phyloP scores from a whole-genome alignment of 2,329 filamentous ascomycete species.

The Alternaria brassicae region DNA sequence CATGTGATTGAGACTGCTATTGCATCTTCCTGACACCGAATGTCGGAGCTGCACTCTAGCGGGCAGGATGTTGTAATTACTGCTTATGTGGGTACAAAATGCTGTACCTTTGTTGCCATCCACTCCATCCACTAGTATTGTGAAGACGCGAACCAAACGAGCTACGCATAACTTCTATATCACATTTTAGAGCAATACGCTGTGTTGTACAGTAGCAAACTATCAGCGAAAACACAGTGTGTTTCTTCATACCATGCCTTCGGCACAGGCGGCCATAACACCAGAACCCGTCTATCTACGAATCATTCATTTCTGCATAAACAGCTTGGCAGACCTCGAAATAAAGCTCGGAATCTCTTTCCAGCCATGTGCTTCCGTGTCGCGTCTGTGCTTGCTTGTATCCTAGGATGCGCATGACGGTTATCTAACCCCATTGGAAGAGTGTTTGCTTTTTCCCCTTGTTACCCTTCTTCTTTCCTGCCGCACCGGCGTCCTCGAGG shows the following conservation, averaged over 20 bases:
- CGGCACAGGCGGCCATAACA: not conserved
- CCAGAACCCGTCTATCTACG: not conserved
- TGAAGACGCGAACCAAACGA: not conserved
- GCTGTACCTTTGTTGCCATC: not conserved
- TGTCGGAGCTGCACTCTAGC: not conserved
- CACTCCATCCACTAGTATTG: not conserved
- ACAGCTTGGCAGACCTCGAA: not conserved
- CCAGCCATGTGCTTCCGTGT: not conserved
- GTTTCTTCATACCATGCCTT: not conserved
- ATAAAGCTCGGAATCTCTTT: not conserved
- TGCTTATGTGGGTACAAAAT: not conserved
- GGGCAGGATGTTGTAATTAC: not conserved
- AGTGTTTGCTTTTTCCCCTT: slow-evolving; percentile 61
- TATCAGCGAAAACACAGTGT: not conserved
- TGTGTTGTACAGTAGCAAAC: not conserved
- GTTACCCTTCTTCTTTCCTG: slow-evolving; percentile 56
- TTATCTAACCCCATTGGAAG: slow-evolving; percentile 56
- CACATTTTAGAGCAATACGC: not conserved
- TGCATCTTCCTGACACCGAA: not conserved
- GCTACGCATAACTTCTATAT: not conserved
- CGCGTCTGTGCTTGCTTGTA: not conserved
- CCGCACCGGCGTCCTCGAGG: slow-evolving; percentile 31
- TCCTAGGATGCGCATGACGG: not conserved
- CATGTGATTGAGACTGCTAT: not conserved
- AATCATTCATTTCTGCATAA: not conserved